Percentiles rank a stretch among this genome's conserved stretches.
phyloP scores from a whole-genome alignment of 2,329 filamentous ascomycete genomes.

The Elsinoe perseae region DNA sequence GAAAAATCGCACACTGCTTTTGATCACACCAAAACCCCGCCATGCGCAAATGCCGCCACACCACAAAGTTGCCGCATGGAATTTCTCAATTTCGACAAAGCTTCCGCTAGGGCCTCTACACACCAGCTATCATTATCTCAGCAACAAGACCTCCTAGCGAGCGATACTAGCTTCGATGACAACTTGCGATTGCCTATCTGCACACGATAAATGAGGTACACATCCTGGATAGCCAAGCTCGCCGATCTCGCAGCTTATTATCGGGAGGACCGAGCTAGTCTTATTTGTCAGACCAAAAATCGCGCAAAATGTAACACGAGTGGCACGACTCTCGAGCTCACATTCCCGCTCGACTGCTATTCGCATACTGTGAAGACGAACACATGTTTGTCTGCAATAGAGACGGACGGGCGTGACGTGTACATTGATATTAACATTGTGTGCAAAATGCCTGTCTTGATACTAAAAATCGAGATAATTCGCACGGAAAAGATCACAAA shows the following conservation, averaged over 20 bases:
- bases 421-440: not conserved
- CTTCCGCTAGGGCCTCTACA: not conserved
- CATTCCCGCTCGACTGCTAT: not conserved
- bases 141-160: not conserved
- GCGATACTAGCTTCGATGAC: not conserved
- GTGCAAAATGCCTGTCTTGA: not conserved
- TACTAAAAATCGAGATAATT: not conserved
- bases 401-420: not conserved
- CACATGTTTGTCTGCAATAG: not conserved
- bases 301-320: slow-evolving; percentile 1
- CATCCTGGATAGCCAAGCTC: slow-evolving; percentile 3
- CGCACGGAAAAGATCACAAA: not conserved
- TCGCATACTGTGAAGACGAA: not conserved
- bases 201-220: not conserved
- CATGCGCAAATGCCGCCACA: not conserved
- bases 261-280: slow-evolving; percentile 4
- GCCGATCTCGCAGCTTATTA: slow-evolving; percentile 6
- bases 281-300: slow-evolving; percentile 15
- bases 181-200: slow-evolving; percentile 6
- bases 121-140: not conserved
- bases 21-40: slow-evolving; percentile 6
- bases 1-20: slow-evolving; percentile 6
- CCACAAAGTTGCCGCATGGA: slow-evolving; percentile 2
- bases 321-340: not conserved
- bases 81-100: not conserved